These are phyloP conservation scores for Phymatotrichopsis omnivora DNA, from an alignment of 2,329 filamentous ascomycete species.

Conservation along the genomic window DNA sequence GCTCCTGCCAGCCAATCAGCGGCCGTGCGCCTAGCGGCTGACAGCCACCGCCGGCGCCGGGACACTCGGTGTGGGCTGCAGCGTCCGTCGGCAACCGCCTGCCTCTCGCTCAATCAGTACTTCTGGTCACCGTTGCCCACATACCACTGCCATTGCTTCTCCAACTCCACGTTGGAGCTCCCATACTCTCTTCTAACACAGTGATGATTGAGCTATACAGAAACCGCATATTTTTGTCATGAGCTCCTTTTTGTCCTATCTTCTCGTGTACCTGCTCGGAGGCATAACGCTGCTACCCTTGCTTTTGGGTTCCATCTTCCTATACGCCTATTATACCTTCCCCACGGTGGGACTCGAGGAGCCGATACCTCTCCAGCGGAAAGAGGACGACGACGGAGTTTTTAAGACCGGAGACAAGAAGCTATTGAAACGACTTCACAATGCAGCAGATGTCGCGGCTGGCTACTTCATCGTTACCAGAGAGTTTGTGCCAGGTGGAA, in stretches of 20 bases:
- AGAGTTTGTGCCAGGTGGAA: conserved; percentile 82
- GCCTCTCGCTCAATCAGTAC: no score
- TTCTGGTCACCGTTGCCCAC: no score
- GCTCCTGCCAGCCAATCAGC: no score
- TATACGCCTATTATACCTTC: conserved; percentile 59
- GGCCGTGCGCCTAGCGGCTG: no score
- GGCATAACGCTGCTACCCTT: conserved; percentile 81
- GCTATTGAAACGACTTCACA: conserved; percentile 39
- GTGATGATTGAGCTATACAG: no score
- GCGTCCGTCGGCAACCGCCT: no score
- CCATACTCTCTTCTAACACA: conserved; percentile 13
- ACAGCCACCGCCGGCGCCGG: no score
- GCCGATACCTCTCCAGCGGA: conserved; percentile 42
- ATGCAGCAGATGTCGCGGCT: conserved; percentile 53
- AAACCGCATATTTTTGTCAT: conserved; percentile 22
- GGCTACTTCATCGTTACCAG: conserved; percentile 93
- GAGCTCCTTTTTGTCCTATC: conserved; percentile 39
- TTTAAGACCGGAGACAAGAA: conserved; percentile 52
- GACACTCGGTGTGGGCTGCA: no score
- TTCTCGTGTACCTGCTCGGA: conserved; percentile 71
- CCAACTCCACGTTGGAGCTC: conserved; percentile 5
- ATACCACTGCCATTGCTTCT: no score
- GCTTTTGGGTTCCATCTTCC: conserved; percentile 49
- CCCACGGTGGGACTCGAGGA: conserved; percentile 43
- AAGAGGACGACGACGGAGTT: conserved; percentile 54